Evolutionary conservation across 768 basidiomycete species (phyloP).

Genomic region (Daedalea quercina): DNA sequence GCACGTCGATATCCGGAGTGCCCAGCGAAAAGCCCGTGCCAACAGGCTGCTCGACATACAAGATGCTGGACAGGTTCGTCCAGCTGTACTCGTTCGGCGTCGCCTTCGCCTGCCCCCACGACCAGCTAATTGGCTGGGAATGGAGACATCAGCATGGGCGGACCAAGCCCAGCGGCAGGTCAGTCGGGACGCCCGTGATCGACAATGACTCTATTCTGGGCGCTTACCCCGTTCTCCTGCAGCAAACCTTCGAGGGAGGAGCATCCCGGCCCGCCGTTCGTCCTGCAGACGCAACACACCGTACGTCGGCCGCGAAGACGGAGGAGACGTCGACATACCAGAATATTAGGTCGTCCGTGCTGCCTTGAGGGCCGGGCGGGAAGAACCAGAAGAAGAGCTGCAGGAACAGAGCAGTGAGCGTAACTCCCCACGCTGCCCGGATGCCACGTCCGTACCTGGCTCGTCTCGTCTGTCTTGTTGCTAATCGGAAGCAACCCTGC

Average conservation of each 20-base stretch:
- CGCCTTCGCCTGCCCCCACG: conserved; percentile 54
- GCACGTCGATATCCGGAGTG: conserved; percentile 43
- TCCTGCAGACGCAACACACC: not conserved
- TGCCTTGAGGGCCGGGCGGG: conserved; percentile 69
- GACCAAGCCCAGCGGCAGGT: not conserved
- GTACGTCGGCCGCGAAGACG: too few relatives aligned
- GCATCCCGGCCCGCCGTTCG: conserved; percentile 66
- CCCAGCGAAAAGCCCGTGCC: conserved; percentile 78
- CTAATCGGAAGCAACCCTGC: conserved; percentile 71
- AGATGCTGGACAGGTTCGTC: conserved; percentile 71
- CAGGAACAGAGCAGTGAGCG: not conserved
- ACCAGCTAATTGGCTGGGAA: conserved; percentile 60
- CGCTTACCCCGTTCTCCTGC: conserved; percentile 67
- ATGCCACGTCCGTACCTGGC: conserved; percentile 38
- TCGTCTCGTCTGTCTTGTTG: conserved; percentile 48
- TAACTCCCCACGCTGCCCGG: not conserved
- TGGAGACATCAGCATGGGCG: not conserved
- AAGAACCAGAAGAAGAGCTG: conserved; percentile 85
- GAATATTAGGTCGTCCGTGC: conserved; percentile 66
- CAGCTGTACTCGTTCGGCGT: conserved; percentile 64
- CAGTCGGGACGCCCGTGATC: not conserved
- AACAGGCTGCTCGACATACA: conserved; percentile 76
- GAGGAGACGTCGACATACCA: conserved; percentile 50
- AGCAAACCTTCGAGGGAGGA: conserved; percentile 66
- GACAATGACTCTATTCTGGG: conserved; percentile 12